These are phyloP conservation scores for Dactylellina leptospora DNA, from an alignment of 2,329 filamentous ascomycete species.

Conservation along the genomic window DNA sequence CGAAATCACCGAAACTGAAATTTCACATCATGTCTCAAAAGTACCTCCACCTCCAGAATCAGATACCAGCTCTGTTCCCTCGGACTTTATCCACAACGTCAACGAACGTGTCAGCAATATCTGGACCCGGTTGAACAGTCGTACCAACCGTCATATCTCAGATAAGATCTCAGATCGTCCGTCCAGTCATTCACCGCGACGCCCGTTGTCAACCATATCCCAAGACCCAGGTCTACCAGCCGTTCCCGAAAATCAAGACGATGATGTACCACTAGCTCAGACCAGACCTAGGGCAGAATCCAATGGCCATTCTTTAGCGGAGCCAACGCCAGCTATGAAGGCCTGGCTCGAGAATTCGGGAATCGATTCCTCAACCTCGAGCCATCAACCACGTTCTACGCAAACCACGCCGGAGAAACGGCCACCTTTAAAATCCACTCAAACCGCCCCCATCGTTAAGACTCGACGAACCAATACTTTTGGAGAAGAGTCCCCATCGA, in stretches of 20 bases:
- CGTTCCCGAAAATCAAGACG: neutral
- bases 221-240: constrained; percentile 17
- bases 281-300: neutral
- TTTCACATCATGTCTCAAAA: neutral
- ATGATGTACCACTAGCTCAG: neutral
- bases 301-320: constrained; percentile 5
- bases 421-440: constrained; percentile 8
- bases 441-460: constrained; percentile 12
- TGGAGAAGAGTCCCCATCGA: constrained; percentile 24
- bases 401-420: constrained; percentile 43
- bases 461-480: neutral
- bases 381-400: constrained; percentile 39
- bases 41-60: constrained; percentile 24
- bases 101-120: constrained; percentile 50
- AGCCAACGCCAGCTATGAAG: constrained; percentile 45
- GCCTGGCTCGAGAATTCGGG: constrained; percentile 40
- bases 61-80: constrained; percentile 42
- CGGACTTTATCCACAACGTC: constrained; percentile 31
- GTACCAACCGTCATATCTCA: constrained; percentile 14
- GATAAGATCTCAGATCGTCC: constrained; percentile 22
- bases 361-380: constrained; percentile 18
- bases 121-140: constrained; percentile 40
- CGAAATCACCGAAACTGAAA: constrained; percentile 12
- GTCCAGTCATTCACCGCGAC: constrained; percentile 20
- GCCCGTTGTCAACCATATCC: constrained; percentile 26